Evolutionary conservation across 805 yeast species (phyloP).

Genomic region (Metschnikowia koreensis): DNA sequence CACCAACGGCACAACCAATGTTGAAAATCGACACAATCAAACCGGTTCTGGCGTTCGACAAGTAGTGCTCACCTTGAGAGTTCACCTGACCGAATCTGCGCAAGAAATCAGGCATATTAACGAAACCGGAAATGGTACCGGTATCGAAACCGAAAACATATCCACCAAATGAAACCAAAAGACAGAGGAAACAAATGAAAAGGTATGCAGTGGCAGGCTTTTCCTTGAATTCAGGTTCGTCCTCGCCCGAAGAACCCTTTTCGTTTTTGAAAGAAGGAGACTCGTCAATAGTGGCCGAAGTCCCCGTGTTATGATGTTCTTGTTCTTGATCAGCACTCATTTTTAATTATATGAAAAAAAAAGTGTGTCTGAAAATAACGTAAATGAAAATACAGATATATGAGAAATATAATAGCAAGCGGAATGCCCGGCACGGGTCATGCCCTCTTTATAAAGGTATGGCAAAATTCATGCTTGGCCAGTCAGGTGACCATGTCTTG

Average conservation of each 20-base stretch:
- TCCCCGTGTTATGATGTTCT: slow-evolving; percentile 4
- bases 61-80: slow-evolving; percentile 38
- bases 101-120: slow-evolving; percentile 58
- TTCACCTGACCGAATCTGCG: slow-evolving; percentile 49
- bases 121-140: slow-evolving; percentile 73
- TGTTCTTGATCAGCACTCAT: slow-evolving; percentile 10
- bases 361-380: no score
- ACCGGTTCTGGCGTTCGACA: slow-evolving; percentile 51
- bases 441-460: slow-evolving; percentile 4
- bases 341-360: background rate
- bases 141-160: slow-evolving; percentile 78
- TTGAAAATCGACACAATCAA: slow-evolving; percentile 57
- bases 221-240: slow-evolving; percentile 7
- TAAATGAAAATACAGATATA: background rate
- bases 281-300: slow-evolving; percentile 10
- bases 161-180: slow-evolving; percentile 72
- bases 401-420: background rate
- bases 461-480: background rate
- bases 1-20: slow-evolving; percentile 73
- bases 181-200: slow-evolving; percentile 42
- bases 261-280: slow-evolving; percentile 8
- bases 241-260: slow-evolving; percentile 3
- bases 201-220: slow-evolving; percentile 22
- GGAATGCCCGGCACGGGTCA: background rate
- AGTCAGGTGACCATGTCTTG: background rate